Percentiles rank a stretch among this genome's conserved stretches.
These are phyloP conservation scores for Ogataea haglerorum DNA, from an alignment of 805 yeast genomes.

Conservation along the genomic window DNA sequence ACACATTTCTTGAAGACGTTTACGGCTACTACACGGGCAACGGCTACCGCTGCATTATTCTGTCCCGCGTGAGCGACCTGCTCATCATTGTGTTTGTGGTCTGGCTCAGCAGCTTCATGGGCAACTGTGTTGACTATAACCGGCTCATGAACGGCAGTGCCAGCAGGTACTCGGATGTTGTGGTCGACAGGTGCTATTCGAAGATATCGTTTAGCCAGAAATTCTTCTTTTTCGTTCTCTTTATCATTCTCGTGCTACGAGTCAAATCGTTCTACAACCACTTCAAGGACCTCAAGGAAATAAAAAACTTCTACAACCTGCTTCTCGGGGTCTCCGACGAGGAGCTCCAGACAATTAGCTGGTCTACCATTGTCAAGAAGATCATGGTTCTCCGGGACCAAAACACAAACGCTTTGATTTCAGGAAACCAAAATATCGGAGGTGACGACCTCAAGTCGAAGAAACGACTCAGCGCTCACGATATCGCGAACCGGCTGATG, in stretches of 20 bases:
- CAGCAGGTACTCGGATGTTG: slow-evolving; percentile 42
- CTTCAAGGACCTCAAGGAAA: slow-evolving; percentile 64
- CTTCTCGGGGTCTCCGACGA: slow-evolving; percentile 69
- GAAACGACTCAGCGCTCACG: slow-evolving; percentile 82
- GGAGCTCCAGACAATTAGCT: slow-evolving; percentile 88
- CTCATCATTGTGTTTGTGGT: slow-evolving; percentile 77
- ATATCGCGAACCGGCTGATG: slow-evolving; percentile 94
- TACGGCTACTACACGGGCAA: slow-evolving; percentile 82
- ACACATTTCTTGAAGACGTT: slow-evolving; percentile 76
- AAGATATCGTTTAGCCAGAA: slow-evolving; percentile 48
- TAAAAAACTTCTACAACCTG: slow-evolving; percentile 71
- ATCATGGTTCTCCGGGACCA: slow-evolving; percentile 73
- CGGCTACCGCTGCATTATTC: slow-evolving; percentile 76
- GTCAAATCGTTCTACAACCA: slow-evolving; percentile 56
- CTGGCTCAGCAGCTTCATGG: slow-evolving; percentile 71
- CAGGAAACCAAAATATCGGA: slow-evolving; percentile 31
- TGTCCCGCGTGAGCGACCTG: slow-evolving; percentile 63
- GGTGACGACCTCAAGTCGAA: slow-evolving; percentile 63
- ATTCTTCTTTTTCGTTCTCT: slow-evolving; percentile 60
- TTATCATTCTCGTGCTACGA: slow-evolving; percentile 49
- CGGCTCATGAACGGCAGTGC: slow-evolving; percentile 26
- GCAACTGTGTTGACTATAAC: slow-evolving; percentile 72
- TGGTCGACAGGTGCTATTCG: slow-evolving; percentile 45
- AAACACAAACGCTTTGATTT: slow-evolving; percentile 75
- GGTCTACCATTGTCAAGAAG: slow-evolving; percentile 82